phyloP scores from a whole-genome alignment of 768 basidiomycete genomes.

The Lentinula detonsa region DNA sequence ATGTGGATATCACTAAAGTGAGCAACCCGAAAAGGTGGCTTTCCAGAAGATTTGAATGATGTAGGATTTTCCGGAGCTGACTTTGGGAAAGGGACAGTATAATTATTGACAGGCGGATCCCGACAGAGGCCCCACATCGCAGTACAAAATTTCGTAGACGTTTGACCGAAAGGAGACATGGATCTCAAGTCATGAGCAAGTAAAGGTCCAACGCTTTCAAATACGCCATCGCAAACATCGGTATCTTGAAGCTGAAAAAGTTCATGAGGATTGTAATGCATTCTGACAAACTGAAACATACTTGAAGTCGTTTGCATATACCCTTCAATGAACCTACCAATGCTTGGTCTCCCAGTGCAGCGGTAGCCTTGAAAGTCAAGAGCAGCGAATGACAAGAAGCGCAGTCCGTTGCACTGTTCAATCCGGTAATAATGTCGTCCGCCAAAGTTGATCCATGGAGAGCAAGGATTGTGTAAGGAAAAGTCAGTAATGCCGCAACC shows the following conservation, averaged over 20 bases:
- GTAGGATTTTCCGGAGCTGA: constrained; percentile 29
- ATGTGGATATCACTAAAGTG: constrained; percentile 65
- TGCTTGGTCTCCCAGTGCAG: constrained; percentile 39
- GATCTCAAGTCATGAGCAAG: constrained; percentile 49
- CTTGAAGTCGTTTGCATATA: constrained; percentile 38
- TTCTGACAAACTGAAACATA: constrained; percentile 11
- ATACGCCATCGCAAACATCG: constrained; percentile 52
- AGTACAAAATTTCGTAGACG: constrained; percentile 50
- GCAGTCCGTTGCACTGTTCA: constrained; percentile 43
- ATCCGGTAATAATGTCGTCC: constrained; percentile 29
- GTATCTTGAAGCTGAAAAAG: constrained; percentile 38
- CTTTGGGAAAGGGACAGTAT: constrained; percentile 40
- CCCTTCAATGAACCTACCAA: constrained; percentile 37
- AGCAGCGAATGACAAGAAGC: constrained; percentile 46
- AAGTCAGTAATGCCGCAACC: neutral
- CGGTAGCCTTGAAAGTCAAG: constrained; percentile 38
- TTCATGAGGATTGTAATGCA: neutral
- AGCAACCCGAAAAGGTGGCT: constrained; percentile 44
- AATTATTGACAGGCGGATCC: constrained; percentile 36
- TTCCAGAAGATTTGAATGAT: constrained; percentile 28
- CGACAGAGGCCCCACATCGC: constrained; percentile 50
- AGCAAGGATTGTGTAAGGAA: neutral
- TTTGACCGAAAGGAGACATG: constrained; percentile 39
- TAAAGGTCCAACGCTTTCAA: constrained; percentile 48
- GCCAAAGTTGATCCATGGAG: neutral